phyloP scores from a whole-genome alignment of 495 filamentous ascomycete species.

The Aspergillus cavernicola region DNA sequence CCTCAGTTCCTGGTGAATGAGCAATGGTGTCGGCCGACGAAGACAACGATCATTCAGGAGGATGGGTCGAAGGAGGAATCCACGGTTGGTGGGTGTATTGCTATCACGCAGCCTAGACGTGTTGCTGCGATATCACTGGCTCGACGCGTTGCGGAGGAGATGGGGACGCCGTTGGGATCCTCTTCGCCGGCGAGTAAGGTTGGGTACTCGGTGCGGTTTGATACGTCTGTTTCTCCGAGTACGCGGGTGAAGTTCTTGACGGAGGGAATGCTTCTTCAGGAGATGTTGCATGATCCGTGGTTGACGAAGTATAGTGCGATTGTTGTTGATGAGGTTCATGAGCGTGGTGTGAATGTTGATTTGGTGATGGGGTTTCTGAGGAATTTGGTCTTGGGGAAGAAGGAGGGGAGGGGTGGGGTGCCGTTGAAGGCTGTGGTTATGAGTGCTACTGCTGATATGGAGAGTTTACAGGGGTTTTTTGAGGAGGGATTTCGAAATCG shows the following conservation, averaged over 20 bases:
- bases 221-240: constrained; percentile 69
- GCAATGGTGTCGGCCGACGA: constrained; percentile 66
- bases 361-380: constrained; percentile 82
- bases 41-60: constrained; percentile 41
- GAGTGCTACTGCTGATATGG: constrained; percentile 92
- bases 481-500: constrained; percentile 36
- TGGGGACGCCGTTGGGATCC: constrained; percentile 74
- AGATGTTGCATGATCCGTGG: constrained; percentile 82
- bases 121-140: constrained; percentile 95
- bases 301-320: constrained; percentile 83
- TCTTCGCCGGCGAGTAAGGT: constrained; percentile 67
- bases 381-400: constrained; percentile 58
- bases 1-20: constrained; percentile 84
- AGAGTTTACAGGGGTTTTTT: constrained; percentile 73
- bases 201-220: constrained; percentile 92
- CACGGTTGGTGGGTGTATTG: constrained; percentile 78
- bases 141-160: constrained; percentile 81
- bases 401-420: constrained; percentile 59
- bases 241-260: constrained; percentile 91
- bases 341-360: constrained; percentile 95
- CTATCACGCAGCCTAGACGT: constrained; percentile 89
- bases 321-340: constrained; percentile 95
- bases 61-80: constrained; percentile 45
- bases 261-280: constrained; percentile 94
- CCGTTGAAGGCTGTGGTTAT: constrained; percentile 89